Evolutionary conservation across 805 yeast species (phyloP), one percentile per base, ranked within the genome.

Genomic region (Wickerhamomyces rabaulensis): DNA sequence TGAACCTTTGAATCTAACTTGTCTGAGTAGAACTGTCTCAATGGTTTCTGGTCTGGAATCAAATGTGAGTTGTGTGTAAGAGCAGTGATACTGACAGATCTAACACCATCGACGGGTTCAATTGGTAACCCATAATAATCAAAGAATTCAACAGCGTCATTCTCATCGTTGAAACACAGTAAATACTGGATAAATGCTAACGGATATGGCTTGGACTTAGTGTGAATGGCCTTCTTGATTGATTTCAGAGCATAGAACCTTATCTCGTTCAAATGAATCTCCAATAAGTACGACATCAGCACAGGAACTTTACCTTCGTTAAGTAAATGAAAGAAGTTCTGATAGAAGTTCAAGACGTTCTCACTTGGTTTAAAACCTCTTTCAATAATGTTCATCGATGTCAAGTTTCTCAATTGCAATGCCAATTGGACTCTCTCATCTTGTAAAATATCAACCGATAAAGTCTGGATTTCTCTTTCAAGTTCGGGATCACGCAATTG

Each of bases 401-500:
- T 68, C 23, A 87, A 58, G 17, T 80, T 77, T 51, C 97, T 74
- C 42, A 92, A 68, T 59, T 77, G 75, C 27, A 90, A 60, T 1
- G 96, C 96, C 20, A 81, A 60, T 58, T 85, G 94, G 12, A 94
- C 81, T 12, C 70, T 58, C 0, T 70, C 68, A 58, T 84, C 74
- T 20, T 74, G 56, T 31, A 81, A 70, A 1, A 92, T 71, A 2
- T 68, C 57, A 2, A 52, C 46, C 0, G 97, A 96, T 35, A 90
- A 64, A 15, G 71, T 67, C 60, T 88, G 95, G 10, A 86, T 61
- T 51, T 79, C 85, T 45, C 90, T 72, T 52, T 88, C 97, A 41
- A 87, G 67, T 54, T 90, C 97, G 0, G 94, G 83, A 61, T 94
- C 97, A 54, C 87, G 73, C 9, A 87, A 67, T 55, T 89, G 92